phyloP scores from a whole-genome alignment of 148 eudicot species.

The Rhododendron henanense region DNA sequence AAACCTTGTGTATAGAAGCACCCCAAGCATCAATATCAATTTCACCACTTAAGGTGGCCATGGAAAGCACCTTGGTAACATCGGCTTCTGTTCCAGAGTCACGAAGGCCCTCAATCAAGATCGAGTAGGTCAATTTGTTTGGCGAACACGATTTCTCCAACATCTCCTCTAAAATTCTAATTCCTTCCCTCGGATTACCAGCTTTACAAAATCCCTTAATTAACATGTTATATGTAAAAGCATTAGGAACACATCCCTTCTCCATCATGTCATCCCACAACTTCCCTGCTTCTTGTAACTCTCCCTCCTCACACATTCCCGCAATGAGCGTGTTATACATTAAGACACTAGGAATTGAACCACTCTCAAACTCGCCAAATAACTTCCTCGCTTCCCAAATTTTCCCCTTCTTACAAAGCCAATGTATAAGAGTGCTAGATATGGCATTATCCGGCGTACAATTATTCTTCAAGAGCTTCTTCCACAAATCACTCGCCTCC shows the following conservation, averaged over 20 bases:
- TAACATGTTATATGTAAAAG: slow-evolving; percentile 70
- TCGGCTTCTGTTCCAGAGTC: slow-evolving; percentile 36
- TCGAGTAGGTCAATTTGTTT: slow-evolving; percentile 50
- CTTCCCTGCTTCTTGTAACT: slow-evolving; percentile 74
- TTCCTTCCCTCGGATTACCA: slow-evolving; percentile 68
- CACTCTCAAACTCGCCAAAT: slow-evolving; percentile 74
- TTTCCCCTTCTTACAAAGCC: slow-evolving; percentile 81
- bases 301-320: slow-evolving; percentile 80
- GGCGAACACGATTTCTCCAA: slow-evolving; percentile 55
- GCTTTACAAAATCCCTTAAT: slow-evolving; percentile 77
- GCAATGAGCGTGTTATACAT: slow-evolving; percentile 75
- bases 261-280: slow-evolving; percentile 92
- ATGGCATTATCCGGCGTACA: slow-evolving; percentile 59
- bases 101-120: slow-evolving; percentile 54
- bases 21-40: slow-evolving; percentile 49
- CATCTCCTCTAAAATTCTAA: slow-evolving; percentile 76
- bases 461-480: slow-evolving; percentile 64
- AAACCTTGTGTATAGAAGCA: slow-evolving; percentile 34
- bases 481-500: slow-evolving; percentile 74
- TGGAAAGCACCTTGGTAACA: slow-evolving; percentile 35
- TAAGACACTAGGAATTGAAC: slow-evolving; percentile 64
- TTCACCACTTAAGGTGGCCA: slow-evolving; percentile 29
- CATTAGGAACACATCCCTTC: slow-evolving; percentile 59
- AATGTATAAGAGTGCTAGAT: slow-evolving; percentile 73
- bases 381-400: slow-evolving; percentile 64